These are phyloP conservation scores for Termitomyces sp. DNA, from an alignment of 768 basidiomycete genomes.

Conservation along the genomic window DNA sequence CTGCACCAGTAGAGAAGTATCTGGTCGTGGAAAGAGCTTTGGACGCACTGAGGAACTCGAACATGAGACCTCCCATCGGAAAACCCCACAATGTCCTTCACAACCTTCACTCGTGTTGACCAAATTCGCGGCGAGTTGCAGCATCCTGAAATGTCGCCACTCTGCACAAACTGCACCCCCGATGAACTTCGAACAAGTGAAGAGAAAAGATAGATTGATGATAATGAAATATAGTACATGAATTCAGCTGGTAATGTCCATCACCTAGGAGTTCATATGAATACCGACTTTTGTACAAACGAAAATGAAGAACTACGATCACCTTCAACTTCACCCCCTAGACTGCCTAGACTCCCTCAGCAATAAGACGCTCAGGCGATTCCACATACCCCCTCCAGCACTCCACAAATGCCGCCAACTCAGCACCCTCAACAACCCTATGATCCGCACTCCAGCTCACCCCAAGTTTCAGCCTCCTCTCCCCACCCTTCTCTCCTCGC, in stretches of 20 bases:
- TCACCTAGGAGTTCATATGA: not conserved
- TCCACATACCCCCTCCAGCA: conserved; percentile 81
- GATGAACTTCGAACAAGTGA: too few species aligned
- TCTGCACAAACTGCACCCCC: too few species aligned
- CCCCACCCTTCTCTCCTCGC: conserved; percentile 40
- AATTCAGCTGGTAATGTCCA: not conserved
- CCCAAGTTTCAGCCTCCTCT: conserved; percentile 53
- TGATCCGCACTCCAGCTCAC: conserved; percentile 88
- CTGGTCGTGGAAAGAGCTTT: too few species aligned
- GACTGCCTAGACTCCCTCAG: conserved; percentile 37
- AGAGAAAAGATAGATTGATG: not conserved
- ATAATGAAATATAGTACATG: not conserved
- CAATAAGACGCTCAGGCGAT: conserved; percentile 66
- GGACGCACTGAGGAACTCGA: too few species aligned
- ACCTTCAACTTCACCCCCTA: conserved; percentile 13
- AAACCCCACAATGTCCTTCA: too few species aligned
- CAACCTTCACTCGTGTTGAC: too few species aligned
- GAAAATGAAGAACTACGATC: not conserved
- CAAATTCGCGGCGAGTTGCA: too few species aligned
- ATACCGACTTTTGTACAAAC: not conserved
- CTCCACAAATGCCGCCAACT: conserved; percentile 86
- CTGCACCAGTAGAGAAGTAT: too few species aligned
- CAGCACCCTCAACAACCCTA: conserved; percentile 84
- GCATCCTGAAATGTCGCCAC: too few species aligned
- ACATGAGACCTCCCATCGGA: too few species aligned